A percentile compares a stretch with the other conserved stretches of the same genome.
Evolutionary conservation across 2,329 filamentous ascomycete species (phyloP).

Genomic region (Stachybotrys chartarum): DNA sequence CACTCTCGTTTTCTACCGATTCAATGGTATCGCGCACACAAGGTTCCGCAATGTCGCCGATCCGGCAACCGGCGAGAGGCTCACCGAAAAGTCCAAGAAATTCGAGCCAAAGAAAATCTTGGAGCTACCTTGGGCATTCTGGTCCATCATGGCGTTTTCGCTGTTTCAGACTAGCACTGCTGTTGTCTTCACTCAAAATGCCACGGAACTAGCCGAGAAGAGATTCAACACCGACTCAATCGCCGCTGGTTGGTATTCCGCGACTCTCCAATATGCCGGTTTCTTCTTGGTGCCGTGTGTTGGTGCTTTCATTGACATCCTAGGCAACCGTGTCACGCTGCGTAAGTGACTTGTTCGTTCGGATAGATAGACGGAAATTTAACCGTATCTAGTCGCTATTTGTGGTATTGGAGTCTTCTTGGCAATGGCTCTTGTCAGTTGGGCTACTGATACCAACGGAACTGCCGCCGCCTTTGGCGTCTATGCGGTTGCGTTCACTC

Average conservation of each 20-base stretch:
- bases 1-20: conserved; percentile 43
- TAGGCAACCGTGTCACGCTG: conserved; percentile 37
- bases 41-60: conserved; percentile 38
- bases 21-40: conserved; percentile 39
- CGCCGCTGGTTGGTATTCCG: conserved; percentile 47
- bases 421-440: conserved; percentile 44
- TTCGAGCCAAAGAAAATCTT: conserved; percentile 45
- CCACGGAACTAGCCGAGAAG: conserved; percentile 48
- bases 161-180: conserved; percentile 46
- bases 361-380: not conserved
- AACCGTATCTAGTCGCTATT: conserved; percentile 20
- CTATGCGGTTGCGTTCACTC: conserved; percentile 38
- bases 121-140: conserved; percentile 50
- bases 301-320: conserved; percentile 42
- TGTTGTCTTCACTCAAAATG: conserved; percentile 42
- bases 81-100: conserved; percentile 49
- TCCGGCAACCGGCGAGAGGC: conserved; percentile 45
- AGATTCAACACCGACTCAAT: conserved; percentile 42
- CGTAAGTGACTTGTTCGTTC: not conserved
- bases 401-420: conserved; percentile 37
- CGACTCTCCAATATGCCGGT: conserved; percentile 35
- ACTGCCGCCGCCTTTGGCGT: conserved; percentile 47
- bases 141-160: conserved; percentile 39
- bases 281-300: conserved; percentile 47
- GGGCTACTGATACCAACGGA: conserved; percentile 32